Evolutionary conservation across 768 basidiomycete genomes (phyloP).

Genomic region (Clitopilus passeckerianus): DNA sequence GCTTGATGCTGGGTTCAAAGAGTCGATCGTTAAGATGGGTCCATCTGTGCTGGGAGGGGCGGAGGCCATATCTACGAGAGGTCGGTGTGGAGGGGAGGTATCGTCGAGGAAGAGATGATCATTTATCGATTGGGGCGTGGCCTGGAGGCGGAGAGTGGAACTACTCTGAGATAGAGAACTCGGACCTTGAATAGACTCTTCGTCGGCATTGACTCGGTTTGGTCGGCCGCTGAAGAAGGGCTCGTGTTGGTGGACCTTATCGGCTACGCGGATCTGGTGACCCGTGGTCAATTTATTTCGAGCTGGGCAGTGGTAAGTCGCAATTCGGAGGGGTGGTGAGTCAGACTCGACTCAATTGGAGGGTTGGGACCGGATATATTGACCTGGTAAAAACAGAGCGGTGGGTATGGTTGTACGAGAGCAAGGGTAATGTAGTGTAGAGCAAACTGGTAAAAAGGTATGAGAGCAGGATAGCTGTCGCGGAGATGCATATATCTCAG

Average conservation of each 20-base stretch:
- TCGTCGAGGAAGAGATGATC: too few species aligned
- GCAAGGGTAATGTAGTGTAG: too few species aligned
- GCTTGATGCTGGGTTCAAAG: conserved; percentile 79
- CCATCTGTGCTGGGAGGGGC: conserved; percentile 17
- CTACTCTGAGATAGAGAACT: background rate
- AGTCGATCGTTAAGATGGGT: conserved; percentile 62
- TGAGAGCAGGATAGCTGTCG: too few species aligned
- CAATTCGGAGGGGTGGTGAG: too few species aligned
- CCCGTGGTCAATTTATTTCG: background rate
- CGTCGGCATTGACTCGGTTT: background rate
- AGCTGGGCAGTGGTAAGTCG: background rate
- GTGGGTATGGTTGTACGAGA: too few species aligned
- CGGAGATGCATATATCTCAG: too few species aligned
- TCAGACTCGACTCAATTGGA: too few species aligned
- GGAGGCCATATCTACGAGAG: background rate
- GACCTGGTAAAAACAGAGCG: too few species aligned
- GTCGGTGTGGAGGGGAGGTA: background rate
- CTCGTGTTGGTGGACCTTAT: background rate
- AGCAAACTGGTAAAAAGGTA: too few species aligned
- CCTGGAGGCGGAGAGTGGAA: background rate
- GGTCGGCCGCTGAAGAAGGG: background rate
- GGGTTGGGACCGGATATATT: too few species aligned
- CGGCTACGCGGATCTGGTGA: background rate
- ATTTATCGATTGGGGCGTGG: background rate
- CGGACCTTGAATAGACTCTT: background rate